phyloP scores from a whole-genome alignment of 768 basidiomycete species.

The Macrolepiota albuminosa region DNA sequence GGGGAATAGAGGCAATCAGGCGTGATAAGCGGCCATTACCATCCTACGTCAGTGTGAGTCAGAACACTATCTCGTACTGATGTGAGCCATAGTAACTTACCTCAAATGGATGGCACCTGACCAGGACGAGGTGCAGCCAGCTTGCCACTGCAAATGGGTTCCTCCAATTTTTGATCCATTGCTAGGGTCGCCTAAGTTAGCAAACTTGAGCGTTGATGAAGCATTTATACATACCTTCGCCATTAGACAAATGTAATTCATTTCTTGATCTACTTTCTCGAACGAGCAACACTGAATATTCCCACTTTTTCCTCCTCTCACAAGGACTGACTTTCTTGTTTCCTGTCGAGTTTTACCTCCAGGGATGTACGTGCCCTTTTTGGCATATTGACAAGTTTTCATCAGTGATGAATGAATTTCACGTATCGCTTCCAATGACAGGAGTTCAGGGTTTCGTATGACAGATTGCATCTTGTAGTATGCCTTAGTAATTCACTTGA shows the following conservation, averaged over 20 bases:
- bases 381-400: constrained; percentile 18
- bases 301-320: constrained; percentile 17
- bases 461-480: constrained; percentile 14
- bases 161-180: constrained; percentile 21
- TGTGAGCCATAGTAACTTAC: constrained; percentile 3
- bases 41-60: constrained; percentile 17
- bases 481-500: constrained; percentile 8
- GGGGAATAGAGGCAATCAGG: constrained; percentile 26
- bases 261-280: constrained; percentile 23
- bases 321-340: constrained; percentile 22
- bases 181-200: constrained; percentile 6
- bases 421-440: constrained; percentile 18
- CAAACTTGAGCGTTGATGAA: background rate
- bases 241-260: constrained; percentile 24
- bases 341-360: constrained; percentile 22
- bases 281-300: constrained; percentile 23
- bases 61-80: background rate
- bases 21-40: constrained; percentile 27
- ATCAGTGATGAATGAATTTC: constrained; percentile 23
- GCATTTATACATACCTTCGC: constrained; percentile 16
- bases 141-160: constrained; percentile 27
- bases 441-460: constrained; percentile 1
- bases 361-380: constrained; percentile 15
- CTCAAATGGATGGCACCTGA: constrained; percentile 27
- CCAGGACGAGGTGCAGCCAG: constrained; percentile 25